These are phyloP conservation scores for Exophiala sp. DNA, from an alignment of 2,329 filamentous ascomycete genomes.

Conservation along the genomic window DNA sequence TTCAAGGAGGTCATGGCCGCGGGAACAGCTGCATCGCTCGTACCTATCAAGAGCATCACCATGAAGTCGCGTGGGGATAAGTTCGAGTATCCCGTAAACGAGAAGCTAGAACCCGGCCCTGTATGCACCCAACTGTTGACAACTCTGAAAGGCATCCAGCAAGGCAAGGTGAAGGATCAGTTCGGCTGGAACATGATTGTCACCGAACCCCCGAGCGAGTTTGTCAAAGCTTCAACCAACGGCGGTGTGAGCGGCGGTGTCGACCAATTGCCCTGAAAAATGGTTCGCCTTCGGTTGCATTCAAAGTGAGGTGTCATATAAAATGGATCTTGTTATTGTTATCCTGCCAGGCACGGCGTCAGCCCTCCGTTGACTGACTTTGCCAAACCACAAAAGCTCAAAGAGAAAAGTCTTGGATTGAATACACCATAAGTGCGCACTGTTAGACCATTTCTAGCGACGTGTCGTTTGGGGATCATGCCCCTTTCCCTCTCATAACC, in stretches of 20 bases:
- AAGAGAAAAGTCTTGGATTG: neutral
- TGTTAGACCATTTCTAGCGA: neutral
- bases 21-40: conserved; percentile 82
- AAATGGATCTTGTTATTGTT: neutral
- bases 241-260: conserved; percentile 18
- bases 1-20: conserved; percentile 84
- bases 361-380: neutral
- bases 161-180: conserved; percentile 68
- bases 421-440: neutral
- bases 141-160: conserved; percentile 78
- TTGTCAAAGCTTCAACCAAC: conserved; percentile 11
- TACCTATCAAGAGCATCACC: conserved; percentile 87
- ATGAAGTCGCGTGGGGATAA: conserved; percentile 55
- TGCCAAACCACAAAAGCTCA: neutral
- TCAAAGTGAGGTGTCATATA: neutral
- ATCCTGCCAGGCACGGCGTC: neutral
- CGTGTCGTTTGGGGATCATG: neutral
- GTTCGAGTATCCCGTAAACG: conserved; percentile 48
- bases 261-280: conserved; percentile 21
- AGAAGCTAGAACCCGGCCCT: conserved; percentile 59
- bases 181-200: conserved; percentile 62
- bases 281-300: neutral
- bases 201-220: conserved; percentile 28
- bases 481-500: neutral
- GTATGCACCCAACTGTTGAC: conserved; percentile 65